Base-by-base conservation (phyloP, 805 yeast genomes). In the Hanseniaspora guilliermondii region DNA sequence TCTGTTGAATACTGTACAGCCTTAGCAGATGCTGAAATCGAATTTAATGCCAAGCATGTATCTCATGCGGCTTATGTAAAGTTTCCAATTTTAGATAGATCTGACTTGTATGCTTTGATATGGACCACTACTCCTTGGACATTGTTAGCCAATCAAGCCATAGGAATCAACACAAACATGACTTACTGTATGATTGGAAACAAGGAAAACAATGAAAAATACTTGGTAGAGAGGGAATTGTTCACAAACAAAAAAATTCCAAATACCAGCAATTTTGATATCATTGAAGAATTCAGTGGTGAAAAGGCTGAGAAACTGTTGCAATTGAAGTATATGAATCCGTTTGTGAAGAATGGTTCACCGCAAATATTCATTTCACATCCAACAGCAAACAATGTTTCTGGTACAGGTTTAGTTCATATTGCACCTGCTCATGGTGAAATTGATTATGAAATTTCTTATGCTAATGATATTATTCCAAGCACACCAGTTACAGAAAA, bases 91-190 rank as follows among this genome's bases (percentile, higher is more conserved):
- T 49, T 54, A 7, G 45, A 33, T 1, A 24, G 60, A 11, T 47
- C 52, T 58, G 33, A 44, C 7, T 17, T 27, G 21, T 30, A 44
- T 44, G 22, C 76, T 73, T 6, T 85, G 57, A 87, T 93, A 55
- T 93, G 99, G 99, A 93, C 99, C 0, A 89, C 96, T 1, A 93
- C 98, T 1, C 97, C 98, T 0, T 93, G 99, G 99, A 93, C 99
- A 0, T 73, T 93, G 33, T 85, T 87, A 4, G 82, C 96, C 0
- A 93, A 93, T 64, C 74, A 76, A 58, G 97, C 97, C 0, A 79
- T 93, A 42, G 82, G 93, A 45, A 74, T 84, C 41, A 80, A 87
- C 61, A 68, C 77, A 27, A 68, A 73, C 0, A 69, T 85, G 54
- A 63, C 66, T 0, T 93, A 93, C 64, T 76, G 80, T 0, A 59